A percentile compares a stretch with the other conserved stretches of the same genome.
Conservation (phyloP, 257 asterid species). For the Solanum gandarillasii region DNA sequence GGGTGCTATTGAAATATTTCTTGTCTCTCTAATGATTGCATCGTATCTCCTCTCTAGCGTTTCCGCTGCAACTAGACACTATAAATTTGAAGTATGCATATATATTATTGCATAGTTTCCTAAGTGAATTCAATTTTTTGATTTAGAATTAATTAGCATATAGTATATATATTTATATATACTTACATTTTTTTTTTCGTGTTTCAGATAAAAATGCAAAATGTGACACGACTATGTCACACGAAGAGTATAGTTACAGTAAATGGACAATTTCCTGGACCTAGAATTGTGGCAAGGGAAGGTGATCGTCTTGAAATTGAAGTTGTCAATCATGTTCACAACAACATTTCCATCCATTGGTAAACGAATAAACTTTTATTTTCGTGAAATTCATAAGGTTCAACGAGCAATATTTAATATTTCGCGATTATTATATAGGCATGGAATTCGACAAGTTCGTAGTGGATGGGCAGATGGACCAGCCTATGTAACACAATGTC, state of each 20-base stretch:
- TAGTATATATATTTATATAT: no score
- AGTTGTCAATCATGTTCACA: background rate
- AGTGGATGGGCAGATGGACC: conserved; percentile 2
- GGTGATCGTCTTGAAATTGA: background rate
- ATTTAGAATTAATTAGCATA: background rate
- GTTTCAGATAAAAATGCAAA: background rate
- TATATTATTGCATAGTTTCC: background rate
- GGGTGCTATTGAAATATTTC: conserved; percentile 7
- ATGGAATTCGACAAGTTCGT: background rate
- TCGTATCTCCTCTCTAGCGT: conserved; percentile 1
- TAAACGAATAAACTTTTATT: background rate
- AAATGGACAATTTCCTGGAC: background rate
- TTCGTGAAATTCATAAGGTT: background rate
- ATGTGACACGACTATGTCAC: background rate
- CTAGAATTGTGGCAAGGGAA: background rate
- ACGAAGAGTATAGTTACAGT: background rate
- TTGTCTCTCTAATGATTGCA: conserved; percentile 6
- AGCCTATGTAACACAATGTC: background rate
- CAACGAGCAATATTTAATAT: background rate
- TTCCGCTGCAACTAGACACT: conserved; percentile 17
- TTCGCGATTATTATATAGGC: background rate
- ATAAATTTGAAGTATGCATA: conserved; percentile 28
- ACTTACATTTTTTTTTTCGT: rapidly evolving
- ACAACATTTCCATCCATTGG: background rate
- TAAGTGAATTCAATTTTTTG: background rate